Percentiles rank a stretch among this genome's conserved stretches.
Conservation (phyloP, 176 grass and related monocot genomes). For the Aegilops speltoides region DNA sequence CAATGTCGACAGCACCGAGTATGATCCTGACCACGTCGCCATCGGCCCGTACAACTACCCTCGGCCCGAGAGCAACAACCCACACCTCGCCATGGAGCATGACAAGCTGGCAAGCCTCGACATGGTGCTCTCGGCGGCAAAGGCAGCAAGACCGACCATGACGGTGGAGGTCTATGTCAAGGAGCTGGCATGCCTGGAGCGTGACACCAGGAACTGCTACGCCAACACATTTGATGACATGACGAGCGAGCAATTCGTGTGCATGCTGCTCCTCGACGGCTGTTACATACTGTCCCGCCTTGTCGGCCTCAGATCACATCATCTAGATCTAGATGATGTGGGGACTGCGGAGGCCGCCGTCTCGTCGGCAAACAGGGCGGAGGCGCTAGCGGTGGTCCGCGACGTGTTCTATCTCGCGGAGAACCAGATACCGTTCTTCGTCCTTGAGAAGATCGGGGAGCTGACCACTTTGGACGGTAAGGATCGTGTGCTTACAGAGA, state of each 20-base stretch:
- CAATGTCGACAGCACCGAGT: background rate
- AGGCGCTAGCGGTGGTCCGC: background rate
- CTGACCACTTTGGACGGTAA: background rate
- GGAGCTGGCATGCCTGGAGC: background rate
- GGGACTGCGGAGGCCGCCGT: no score
- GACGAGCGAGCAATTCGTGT: background rate
- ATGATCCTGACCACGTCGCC: background rate
- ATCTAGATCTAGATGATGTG: no score
- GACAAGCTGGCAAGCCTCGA: background rate
- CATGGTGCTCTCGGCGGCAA: background rate
- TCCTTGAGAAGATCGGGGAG: background rate
- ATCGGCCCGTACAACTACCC: conserved; percentile 36
- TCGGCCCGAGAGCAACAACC: background rate
- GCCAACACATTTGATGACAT: background rate
- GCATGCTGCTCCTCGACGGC: conserved; percentile 34
- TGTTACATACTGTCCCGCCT: background rate
- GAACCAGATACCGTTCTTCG: conserved; percentile 37
- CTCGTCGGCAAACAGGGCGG: background rate
- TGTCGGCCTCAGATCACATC: background rate
- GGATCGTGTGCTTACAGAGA: background rate
- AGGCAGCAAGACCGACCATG: background rate
- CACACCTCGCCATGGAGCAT: background rate
- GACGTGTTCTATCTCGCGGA: conserved; percentile 26
- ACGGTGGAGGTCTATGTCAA: background rate
- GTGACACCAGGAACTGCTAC: background rate